Conservation (phyloP, 495 filamentous ascomycete genomes). For the Penicillium malachiteum region DNA sequence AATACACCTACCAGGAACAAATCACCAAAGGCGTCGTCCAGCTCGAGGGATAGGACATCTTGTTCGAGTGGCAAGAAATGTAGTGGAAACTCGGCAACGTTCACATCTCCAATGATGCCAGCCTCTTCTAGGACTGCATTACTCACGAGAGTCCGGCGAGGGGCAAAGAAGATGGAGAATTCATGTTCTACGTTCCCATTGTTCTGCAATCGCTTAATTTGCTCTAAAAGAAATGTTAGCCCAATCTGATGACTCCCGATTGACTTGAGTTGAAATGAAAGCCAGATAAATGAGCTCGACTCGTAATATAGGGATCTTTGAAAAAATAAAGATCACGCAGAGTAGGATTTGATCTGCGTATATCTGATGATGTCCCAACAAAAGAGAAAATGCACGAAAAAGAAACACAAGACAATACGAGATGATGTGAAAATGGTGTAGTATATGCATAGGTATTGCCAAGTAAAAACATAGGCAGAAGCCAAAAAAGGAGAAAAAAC, state of each 20-base stretch:
- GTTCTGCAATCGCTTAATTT: conserved; percentile 85
- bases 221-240: conserved; percentile 66
- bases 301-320: conserved; percentile 61
- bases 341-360: conserved; percentile 56
- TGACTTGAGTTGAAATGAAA: conserved; percentile 33
- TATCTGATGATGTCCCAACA: conserved; percentile 55
- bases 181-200: conserved; percentile 87
- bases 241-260: conserved; percentile 54
- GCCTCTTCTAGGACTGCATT: conserved; percentile 91
- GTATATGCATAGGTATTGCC: neutral
- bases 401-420: too few relatives aligned
- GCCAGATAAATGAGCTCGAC: conserved; percentile 46
- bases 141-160: conserved; percentile 85
- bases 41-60: conserved; percentile 87
- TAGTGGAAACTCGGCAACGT: conserved; percentile 77
- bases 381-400: conserved; percentile 2
- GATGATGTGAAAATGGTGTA: too few relatives aligned
- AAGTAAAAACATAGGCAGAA: neutral
- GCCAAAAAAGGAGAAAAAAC: conserved; percentile 18
- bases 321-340: conserved; percentile 60
- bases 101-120: conserved; percentile 90
- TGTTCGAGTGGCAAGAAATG: conserved; percentile 89
- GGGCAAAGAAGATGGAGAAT: conserved; percentile 91
- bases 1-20: conserved; percentile 67
- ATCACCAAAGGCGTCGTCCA: conserved; percentile 82